Evolutionary conservation across 345 rosid species (phyloP).

Genomic region (Dovyalis caffra): DNA sequence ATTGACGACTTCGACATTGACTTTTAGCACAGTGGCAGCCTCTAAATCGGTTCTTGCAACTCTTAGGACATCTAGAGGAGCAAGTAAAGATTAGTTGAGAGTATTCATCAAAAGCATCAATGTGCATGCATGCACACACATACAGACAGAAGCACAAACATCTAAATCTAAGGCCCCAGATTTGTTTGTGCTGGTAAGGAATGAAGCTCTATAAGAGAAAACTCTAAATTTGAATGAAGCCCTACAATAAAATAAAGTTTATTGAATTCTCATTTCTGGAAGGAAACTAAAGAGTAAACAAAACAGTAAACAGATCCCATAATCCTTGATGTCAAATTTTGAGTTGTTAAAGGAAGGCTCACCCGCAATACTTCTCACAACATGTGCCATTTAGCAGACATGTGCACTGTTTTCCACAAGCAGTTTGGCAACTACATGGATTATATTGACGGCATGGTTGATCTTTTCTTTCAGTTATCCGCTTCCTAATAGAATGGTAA

Average conservation of each 20-base stretch:
- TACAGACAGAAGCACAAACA: not conserved
- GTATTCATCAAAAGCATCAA: slow-evolving; percentile 4
- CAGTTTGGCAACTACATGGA: slow-evolving; percentile 89
- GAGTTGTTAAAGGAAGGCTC: slow-evolving; percentile 27
- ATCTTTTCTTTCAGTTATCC: slow-evolving; percentile 88
- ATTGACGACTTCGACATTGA: slow-evolving; percentile 98
- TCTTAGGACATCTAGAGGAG: slow-evolving; percentile 80
- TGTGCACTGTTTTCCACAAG: slow-evolving; percentile 92
- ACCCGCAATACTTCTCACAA: slow-evolving; percentile 99
- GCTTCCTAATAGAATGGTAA: slow-evolving; percentile 92
- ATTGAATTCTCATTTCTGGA: not conserved
- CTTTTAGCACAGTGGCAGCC: slow-evolving; percentile 99
- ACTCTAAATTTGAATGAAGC: not conserved
- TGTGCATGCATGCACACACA: not conserved
- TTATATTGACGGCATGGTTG: slow-evolving; percentile 99
- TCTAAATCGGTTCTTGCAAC: slow-evolving; percentile 96
- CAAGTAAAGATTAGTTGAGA: slow-evolving; percentile 14
- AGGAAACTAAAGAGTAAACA: not conserved
- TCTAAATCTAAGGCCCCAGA: not conserved
- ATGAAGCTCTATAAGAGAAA: not conserved
- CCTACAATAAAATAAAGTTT: not conserved
- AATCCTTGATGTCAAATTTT: not conserved
- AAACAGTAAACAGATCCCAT: not conserved
- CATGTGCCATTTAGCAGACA: slow-evolving; percentile 94
- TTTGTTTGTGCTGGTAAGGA: not conserved